Base-by-base conservation (phyloP, 1,139 yeast species). In the Hansenula sp. region DNA sequence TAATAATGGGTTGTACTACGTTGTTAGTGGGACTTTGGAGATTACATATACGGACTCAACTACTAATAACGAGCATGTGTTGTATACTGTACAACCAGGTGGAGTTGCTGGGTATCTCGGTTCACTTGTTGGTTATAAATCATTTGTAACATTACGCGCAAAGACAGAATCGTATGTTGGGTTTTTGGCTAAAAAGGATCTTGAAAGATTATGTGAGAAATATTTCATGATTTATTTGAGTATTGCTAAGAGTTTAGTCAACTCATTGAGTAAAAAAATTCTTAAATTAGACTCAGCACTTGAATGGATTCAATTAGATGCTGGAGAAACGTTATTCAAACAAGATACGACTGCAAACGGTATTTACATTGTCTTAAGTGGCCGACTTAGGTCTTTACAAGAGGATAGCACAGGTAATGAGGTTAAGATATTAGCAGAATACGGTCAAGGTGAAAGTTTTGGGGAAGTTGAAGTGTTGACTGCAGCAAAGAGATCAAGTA, bases 391-490 rank as follows among this genome's bases (percentile, higher is more conserved):
- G 36, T 86, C 88, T 4, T 68, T 83, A 2, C 64, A 40, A 20
- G 52, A 53, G 17, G 39, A 44, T 13, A 43, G 52, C 27, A 39
- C 30, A 4, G 49, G 52, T 2, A 50, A 50, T n/a, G 65, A 62
- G 3, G 59, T 59, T n/a, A 59, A 60, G 14, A 71, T 80, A 1
- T 52, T 82, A 17, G 87, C 86, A 3, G 98, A 92, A 56, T 82
- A 80, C 56, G 96, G 97, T 1, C 96, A 89, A 59, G 97, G 97
- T 4, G 94, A 87, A 52, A 85, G 96, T 39, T 77, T 92, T 46
- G 98, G 98, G 4, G 98, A 92, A 61, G 82, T 92, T 13, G 98
- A 92, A 59, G 97, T 92, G 3, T 69, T 92, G 46, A 89, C 97
- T 0, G 92, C 94, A 10, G 77, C 85, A 4, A 71, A 79, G 48